Conservation (phyloP, 208 protist genomes). For the Leishmania braziliensis region DNA sequence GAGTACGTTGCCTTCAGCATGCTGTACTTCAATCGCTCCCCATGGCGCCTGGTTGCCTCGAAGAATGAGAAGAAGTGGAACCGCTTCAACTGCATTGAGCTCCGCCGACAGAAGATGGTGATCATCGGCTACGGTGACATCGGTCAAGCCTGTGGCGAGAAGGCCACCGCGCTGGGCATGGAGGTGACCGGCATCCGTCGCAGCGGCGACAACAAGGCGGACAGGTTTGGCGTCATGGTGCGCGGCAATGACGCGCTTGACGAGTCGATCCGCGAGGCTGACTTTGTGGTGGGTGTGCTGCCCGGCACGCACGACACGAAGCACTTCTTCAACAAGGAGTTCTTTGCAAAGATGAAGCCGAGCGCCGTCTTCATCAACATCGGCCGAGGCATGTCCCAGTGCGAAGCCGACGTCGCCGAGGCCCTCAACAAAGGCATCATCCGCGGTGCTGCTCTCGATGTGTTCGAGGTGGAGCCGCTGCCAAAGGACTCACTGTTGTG, state of each 20-base stretch:
- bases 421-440: slow-evolving; percentile 70
- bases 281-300: slow-evolving; percentile 88
- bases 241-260: slow-evolving; percentile 48
- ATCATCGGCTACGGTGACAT: slow-evolving; percentile 90
- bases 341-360: slow-evolving; percentile 83
- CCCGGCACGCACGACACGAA: slow-evolving; percentile 63
- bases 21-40: slow-evolving; percentile 86
- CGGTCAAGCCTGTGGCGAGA: slow-evolving; percentile 52
- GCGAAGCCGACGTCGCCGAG: slow-evolving; percentile 63
- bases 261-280: slow-evolving; percentile 60
- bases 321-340: slow-evolving; percentile 79
- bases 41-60: slow-evolving; percentile 59
- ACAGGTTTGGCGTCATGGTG: slow-evolving; percentile 67
- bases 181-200: slow-evolving; percentile 73
- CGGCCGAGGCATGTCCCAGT: slow-evolving; percentile 72
- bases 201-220: slow-evolving; percentile 35
- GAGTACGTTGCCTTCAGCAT: slow-evolving; percentile 81
- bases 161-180: slow-evolving; percentile 63
- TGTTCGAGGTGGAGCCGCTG: slow-evolving; percentile 82
- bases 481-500: background rate
- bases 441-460: slow-evolving; percentile 75
- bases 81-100: slow-evolving; percentile 65
- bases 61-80: slow-evolving; percentile 76
- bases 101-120: slow-evolving; percentile 61
- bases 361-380: slow-evolving; percentile 88